Evolutionary conservation across 2,329 filamentous ascomycete genomes (phyloP).

Genomic region (Epichloe gansuensis): DNA sequence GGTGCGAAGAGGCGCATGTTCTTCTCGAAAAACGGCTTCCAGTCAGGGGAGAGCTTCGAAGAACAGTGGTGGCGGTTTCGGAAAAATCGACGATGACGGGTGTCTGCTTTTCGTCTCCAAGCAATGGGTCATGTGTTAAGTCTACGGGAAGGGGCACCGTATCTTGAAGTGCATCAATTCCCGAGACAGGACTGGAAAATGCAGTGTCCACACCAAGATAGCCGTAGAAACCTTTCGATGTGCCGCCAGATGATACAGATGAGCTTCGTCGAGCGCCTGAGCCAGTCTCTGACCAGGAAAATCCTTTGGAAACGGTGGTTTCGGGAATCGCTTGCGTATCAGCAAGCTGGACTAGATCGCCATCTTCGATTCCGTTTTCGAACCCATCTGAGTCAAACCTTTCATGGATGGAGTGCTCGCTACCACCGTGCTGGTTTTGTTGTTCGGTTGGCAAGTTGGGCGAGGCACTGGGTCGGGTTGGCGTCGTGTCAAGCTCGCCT

Average conservation of each 20-base stretch:
- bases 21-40: slow-evolving; percentile 3
- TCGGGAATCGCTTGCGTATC: background rate
- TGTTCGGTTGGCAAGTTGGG: background rate
- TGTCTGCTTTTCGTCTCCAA: background rate
- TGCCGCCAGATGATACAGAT: slow-evolving; percentile 10
- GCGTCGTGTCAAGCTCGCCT: slow-evolving; percentile 21
- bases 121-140: background rate
- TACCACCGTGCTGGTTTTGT: background rate
- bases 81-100: slow-evolving; percentile 18
- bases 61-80: slow-evolving; percentile 22
- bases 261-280: slow-evolving; percentile 19
- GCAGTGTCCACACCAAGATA: slow-evolving; percentile 14
- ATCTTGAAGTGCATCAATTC: slow-evolving; percentile 16
- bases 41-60: slow-evolving; percentile 18
- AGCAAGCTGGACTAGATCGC: slow-evolving; percentile 11
- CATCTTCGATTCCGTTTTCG: slow-evolving; percentile 14
- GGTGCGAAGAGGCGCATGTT: slow-evolving; percentile 3
- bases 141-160: slow-evolving; percentile 16
- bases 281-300: slow-evolving; percentile 18
- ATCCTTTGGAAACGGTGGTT: slow-evolving; percentile 1
- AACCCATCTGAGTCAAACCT: slow-evolving; percentile 7
- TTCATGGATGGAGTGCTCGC: background rate
- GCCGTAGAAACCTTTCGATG: slow-evolving; percentile 10
- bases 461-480: slow-evolving; percentile 15
- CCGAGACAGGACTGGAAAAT: slow-evolving; percentile 18